These are phyloP conservation scores for Kodamaea restingae DNA, from an alignment of 805 yeast genomes.

Conservation along the genomic window DNA sequence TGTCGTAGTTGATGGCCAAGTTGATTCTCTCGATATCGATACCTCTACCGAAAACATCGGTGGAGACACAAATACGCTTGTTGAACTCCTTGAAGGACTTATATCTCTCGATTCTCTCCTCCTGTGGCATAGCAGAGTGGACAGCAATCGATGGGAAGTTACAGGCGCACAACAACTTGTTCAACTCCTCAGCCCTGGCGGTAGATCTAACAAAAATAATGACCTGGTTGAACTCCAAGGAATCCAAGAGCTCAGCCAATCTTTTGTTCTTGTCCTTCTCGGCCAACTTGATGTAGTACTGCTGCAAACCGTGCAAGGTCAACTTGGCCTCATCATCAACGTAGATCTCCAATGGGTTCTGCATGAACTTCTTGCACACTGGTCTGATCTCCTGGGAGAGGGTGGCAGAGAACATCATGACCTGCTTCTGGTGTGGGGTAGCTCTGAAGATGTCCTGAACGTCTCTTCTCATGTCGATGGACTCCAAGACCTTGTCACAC, in stretches of 20 bases:
- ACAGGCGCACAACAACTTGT: slow-evolving; percentile 82
- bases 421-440: slow-evolving; percentile 98
- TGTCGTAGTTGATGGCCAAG: slow-evolving; percentile 94
- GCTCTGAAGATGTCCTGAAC: slow-evolving; percentile 97
- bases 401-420: slow-evolving; percentile 99
- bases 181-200: slow-evolving; percentile 86
- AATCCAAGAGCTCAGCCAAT: slow-evolving; percentile 87
- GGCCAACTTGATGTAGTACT: slow-evolving; percentile 82
- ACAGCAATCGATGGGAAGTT: slow-evolving; percentile 97
- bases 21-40: slow-evolving; percentile 98
- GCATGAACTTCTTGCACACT: slow-evolving; percentile 96
- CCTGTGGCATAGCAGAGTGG: slow-evolving; percentile 93
- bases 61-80: slow-evolving; percentile 97
- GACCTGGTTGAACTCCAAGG: slow-evolving; percentile 95
- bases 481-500: slow-evolving; percentile 96
- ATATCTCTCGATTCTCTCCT: slow-evolving; percentile 96
- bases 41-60: slow-evolving; percentile 99
- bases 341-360: slow-evolving; percentile 93
- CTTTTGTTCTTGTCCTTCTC: slow-evolving; percentile 93
- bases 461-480: slow-evolving; percentile 92
- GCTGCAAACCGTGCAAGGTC: slow-evolving; percentile 97
- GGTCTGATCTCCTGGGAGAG: slow-evolving; percentile 92
- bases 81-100: slow-evolving; percentile 95
- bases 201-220: slow-evolving; percentile 93
- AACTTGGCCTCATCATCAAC: slow-evolving; percentile 97